phyloP scores from a whole-genome alignment of 495 filamentous ascomycete genomes.

The Talaromyces thailandensis region DNA sequence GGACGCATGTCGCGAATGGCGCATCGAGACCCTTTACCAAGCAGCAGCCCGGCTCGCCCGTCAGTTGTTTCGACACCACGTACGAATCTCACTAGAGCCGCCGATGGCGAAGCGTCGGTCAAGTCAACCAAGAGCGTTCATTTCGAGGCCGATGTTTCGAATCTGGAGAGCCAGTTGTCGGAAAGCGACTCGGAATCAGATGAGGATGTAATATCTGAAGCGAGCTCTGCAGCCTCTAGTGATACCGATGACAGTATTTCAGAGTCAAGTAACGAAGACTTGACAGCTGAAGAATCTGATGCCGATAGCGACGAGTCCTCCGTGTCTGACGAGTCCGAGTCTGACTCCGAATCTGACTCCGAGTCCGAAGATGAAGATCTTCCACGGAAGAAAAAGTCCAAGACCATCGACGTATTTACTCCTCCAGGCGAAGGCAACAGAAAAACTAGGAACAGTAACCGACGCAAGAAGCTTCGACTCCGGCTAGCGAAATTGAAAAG shows the following conservation, averaged over 20 bases:
- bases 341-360: conserved; percentile 18
- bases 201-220: conserved; percentile 18
- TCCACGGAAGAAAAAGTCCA: conserved; percentile 1
- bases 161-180: conserved; percentile 11
- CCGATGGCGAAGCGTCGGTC: neutral
- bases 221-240: conserved; percentile 12
- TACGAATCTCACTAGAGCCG: neutral
- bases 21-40: neutral
- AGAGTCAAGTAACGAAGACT: conserved; percentile 3
- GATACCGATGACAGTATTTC: conserved; percentile 8
- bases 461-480: conserved; percentile 38
- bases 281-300: conserved; percentile 16
- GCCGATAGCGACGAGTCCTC: conserved; percentile 16
- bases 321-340: conserved; percentile 18
- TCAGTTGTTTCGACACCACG: neutral
- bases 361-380: conserved; percentile 19
- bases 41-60: conserved; percentile 2
- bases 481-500: conserved; percentile 40
- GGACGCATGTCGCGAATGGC: conserved; percentile 7
- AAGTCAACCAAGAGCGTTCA: conserved; percentile 5
- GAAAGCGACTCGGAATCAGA: conserved; percentile 16
- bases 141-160: conserved; percentile 9
- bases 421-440: conserved; percentile 35
- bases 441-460: conserved; percentile 46
- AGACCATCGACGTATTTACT: conserved; percentile 10